Conservation (phyloP, 805 yeast genomes). For the Metschnikowia peoriensis region DNA sequence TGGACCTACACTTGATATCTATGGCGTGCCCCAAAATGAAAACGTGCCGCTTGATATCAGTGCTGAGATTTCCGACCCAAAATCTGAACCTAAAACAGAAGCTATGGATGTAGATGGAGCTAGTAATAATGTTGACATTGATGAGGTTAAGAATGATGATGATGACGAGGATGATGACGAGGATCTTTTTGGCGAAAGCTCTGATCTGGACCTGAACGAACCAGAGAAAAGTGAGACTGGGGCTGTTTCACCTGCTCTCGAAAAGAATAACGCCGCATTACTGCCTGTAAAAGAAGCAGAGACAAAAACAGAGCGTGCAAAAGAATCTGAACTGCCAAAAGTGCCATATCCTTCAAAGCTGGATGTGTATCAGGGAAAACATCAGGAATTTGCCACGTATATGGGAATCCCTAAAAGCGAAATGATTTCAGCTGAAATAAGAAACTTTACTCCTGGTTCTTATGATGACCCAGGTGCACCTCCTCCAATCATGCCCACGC, state of each 20-base stretch:
- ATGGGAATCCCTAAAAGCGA: constrained; percentile 59
- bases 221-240: no score
- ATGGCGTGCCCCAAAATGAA: no score
- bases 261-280: no score
- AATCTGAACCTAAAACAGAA: no score
- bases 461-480: constrained; percentile 87
- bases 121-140: not conserved
- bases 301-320: not conserved
- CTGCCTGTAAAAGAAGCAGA: no score
- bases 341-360: not conserved
- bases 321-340: not conserved
- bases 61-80: no score
- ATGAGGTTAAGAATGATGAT: not conserved
- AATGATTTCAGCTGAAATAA: constrained; percentile 41
- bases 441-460: constrained; percentile 11
- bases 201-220: constrained; percentile 11
- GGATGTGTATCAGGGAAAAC: not conserved
- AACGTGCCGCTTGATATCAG: no score
- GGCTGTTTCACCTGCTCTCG: no score
- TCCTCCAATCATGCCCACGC: constrained; percentile 54
- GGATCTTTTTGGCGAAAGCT: constrained; percentile 18
- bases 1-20: no score
- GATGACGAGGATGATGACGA: constrained; percentile 10
- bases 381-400: constrained; percentile 13
- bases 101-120: not conserved